A percentile compares a stretch with the other conserved stretches of the same genome.
These are phyloP conservation scores for Diaporthe velutina DNA, from an alignment of 2,329 filamentous ascomycete species.

Conservation along the genomic window DNA sequence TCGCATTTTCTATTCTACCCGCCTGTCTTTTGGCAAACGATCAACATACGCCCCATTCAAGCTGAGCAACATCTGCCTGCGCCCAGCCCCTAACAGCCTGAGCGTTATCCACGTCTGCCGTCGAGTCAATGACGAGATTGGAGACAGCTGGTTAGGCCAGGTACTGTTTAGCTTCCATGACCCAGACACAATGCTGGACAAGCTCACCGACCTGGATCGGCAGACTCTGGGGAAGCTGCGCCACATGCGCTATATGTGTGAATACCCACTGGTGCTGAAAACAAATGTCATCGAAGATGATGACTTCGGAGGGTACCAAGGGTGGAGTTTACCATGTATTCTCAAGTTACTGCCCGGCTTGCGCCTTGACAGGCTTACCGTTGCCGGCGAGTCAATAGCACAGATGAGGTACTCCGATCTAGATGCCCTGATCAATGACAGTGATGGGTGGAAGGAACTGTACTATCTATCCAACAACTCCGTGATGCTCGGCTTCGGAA, in stretches of 20 bases:
- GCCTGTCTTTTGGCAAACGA: not conserved
- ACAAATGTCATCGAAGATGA: no score
- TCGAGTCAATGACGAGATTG: slow-evolving; percentile 1
- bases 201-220: not conserved
- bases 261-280: no score
- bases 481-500: not conserved
- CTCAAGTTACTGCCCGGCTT: not conserved
- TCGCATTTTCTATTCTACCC: not conserved
- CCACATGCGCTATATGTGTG: not conserved
- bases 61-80: not conserved
- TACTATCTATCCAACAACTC: not conserved
- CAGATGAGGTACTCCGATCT: not conserved
- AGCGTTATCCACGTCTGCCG: not conserved
- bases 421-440: not conserved
- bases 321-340: no score
- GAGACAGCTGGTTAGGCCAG: slow-evolving; percentile 2
- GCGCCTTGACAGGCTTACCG: not conserved
- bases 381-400: not conserved
- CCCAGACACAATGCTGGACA: not conserved
- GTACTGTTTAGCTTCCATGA: not conserved
- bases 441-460: slow-evolving; percentile 1
- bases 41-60: no score
- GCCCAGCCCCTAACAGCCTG: not conserved
- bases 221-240: not conserved
- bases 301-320: no score